phyloP scores from a whole-genome alignment of 768 basidiomycete species.

The Auricularia cornea region DNA sequence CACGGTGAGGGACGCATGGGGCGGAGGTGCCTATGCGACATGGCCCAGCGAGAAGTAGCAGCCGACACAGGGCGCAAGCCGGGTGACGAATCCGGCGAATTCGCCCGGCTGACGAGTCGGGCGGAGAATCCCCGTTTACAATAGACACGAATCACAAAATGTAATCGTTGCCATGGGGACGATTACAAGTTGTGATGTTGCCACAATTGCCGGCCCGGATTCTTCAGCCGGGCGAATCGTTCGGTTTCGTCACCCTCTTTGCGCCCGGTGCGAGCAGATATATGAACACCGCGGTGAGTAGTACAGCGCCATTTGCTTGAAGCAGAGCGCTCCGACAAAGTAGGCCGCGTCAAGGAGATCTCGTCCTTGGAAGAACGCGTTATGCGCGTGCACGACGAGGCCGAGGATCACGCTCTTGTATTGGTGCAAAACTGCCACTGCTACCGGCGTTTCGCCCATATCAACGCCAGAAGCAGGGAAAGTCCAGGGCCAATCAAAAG shows the following conservation, averaged over 20 bases:
- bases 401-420: conserved; percentile 94
- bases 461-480: no score
- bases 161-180: no score
- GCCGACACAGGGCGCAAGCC: no score
- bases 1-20: no score
- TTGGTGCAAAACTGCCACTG: conserved; percentile 56
- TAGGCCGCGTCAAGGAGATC: conserved; percentile 70
- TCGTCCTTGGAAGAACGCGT: conserved; percentile 58
- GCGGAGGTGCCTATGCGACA: no score
- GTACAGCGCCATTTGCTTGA: conserved; percentile 96
- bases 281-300: conserved; percentile 87
- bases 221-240: conserved; percentile 85
- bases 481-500: no score
- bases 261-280: conserved; percentile 86
- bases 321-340: conserved; percentile 82
- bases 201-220: conserved; percentile 58
- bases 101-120: no score
- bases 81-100: no score
- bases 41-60: no score
- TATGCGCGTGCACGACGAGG: conserved; percentile 58
- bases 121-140: no score
- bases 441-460: no score
- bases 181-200: conserved; percentile 46
- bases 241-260: no score
- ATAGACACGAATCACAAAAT: conserved; percentile 34